phyloP scores from a whole-genome alignment of 306 rosid species.

The Begonia masoniana region DNA sequence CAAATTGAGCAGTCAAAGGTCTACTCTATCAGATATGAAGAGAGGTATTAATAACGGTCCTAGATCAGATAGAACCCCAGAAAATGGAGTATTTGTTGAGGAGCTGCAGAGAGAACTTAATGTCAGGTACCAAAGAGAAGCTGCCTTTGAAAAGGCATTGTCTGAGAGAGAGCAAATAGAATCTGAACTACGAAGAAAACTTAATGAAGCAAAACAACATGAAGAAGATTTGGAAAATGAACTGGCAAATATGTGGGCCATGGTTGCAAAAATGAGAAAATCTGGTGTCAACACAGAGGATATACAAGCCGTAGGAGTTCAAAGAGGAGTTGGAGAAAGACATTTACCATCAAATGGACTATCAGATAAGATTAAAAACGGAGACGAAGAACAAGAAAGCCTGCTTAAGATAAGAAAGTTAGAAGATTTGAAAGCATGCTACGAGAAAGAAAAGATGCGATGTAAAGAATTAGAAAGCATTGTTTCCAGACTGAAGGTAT shows the following conservation, averaged over 20 bases:
- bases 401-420: conserved; percentile 23
- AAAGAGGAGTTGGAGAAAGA: conserved; percentile 24
- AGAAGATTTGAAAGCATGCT: conserved; percentile 44
- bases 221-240: conserved; percentile 59
- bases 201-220: conserved; percentile 48
- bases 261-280: conserved; percentile 41
- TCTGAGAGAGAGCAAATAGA: conserved; percentile 48
- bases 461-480: conserved; percentile 50
- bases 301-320: conserved; percentile 22
- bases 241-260: conserved; percentile 51
- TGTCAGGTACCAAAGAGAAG: conserved; percentile 53
- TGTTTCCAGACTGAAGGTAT: conserved; percentile 60
- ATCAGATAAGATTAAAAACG: conserved; percentile 22
- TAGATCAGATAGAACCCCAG: conserved; percentile 21
- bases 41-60: conserved; percentile 26
- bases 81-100: conserved; percentile 30
- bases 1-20: conserved; percentile 32
- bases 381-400: conserved; percentile 18
- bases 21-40: conserved; percentile 27
- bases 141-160: conserved; percentile 39
- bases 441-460: conserved; percentile 59
- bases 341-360: conserved; percentile 18
- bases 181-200: conserved; percentile 35
- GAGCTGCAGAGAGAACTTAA: conserved; percentile 56
- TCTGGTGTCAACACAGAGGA: conserved; percentile 30